A percentile compares a stretch with the other conserved stretches of the same genome.
Conservation (phyloP, 139 green algal genomes). For the Chlorella sorokiniana region DNA sequence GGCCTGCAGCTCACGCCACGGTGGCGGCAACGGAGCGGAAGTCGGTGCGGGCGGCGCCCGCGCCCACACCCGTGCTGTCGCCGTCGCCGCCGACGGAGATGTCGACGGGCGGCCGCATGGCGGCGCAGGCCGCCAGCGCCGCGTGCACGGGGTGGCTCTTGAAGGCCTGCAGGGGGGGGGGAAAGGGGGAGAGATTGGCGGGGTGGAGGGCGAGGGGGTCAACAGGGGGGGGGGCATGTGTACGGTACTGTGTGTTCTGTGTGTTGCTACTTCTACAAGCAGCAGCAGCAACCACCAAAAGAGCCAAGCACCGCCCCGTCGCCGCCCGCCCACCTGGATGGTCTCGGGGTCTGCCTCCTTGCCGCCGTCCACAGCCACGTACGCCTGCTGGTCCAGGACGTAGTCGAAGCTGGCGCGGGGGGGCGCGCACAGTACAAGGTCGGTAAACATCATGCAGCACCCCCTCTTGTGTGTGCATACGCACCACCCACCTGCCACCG, state of each 20-base stretch:
- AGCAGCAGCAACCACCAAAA: not conserved
- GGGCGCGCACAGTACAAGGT: not conserved
- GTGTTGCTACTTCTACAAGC: too few species aligned
- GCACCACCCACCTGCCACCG: not conserved
- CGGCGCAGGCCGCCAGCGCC: constrained; percentile 85
- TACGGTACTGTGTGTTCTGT: too few species aligned
- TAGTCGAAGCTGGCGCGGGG: constrained; percentile 89
- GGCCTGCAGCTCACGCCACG: not conserved
- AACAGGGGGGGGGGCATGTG: not conserved
- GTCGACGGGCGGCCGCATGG: constrained; percentile 94
- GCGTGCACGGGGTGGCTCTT: constrained; percentile 58
- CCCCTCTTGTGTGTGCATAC: not conserved
- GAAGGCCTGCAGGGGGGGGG: constrained; percentile 39
- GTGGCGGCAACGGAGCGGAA: constrained; percentile 62
- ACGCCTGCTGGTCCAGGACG: constrained; percentile 94
- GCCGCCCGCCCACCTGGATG: constrained; percentile 32
- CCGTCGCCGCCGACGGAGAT: constrained; percentile 88
- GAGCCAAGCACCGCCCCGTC: not conserved
- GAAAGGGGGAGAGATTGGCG: not conserved
- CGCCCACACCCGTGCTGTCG: constrained; percentile 73
- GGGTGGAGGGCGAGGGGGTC: not conserved
- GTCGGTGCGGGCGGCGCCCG: constrained; percentile 81
- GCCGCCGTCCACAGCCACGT: constrained; percentile 77
- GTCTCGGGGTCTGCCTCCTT: constrained; percentile 62
- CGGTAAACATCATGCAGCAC: too few species aligned